Evolutionary conservation across 805 yeast species (phyloP).

Genomic region (Sugiyamaella valdiviana): DNA sequence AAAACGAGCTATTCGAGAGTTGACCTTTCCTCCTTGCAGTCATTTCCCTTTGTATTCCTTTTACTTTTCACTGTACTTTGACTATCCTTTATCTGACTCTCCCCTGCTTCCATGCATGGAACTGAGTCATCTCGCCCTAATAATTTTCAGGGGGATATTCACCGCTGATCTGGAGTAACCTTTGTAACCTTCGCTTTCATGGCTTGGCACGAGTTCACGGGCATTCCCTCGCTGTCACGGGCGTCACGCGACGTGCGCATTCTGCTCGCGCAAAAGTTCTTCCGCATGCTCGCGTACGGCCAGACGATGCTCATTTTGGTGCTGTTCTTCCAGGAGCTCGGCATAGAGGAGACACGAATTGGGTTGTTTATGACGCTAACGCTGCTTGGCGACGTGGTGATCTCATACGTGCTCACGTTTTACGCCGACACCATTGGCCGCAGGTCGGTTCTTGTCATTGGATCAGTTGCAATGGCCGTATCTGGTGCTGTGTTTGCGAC

Average conservation of each 20-base stretch:
- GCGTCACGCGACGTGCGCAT: slow-evolving; percentile 47
- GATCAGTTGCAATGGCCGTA: slow-evolving; percentile 59
- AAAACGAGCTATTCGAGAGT: too few species aligned
- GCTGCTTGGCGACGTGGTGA: slow-evolving; percentile 66
- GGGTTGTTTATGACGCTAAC: slow-evolving; percentile 82
- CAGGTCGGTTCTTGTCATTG: slow-evolving; percentile 53
- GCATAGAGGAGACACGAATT: slow-evolving; percentile 49
- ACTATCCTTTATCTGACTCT: too few species aligned
- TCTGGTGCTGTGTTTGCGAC: slow-evolving; percentile 64
- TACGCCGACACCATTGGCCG: slow-evolving; percentile 69
- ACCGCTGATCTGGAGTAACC: too few species aligned
- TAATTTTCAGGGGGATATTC: too few species aligned
- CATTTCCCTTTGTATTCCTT: too few species aligned
- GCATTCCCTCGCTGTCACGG: background rate
- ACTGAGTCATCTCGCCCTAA: too few species aligned
- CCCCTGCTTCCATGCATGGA: too few species aligned
- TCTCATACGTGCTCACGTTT: slow-evolving; percentile 70
- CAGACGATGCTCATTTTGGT: slow-evolving; percentile 73
- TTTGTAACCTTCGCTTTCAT: too few species aligned
- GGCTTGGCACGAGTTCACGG: slow-evolving; percentile 2
- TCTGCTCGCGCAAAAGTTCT: slow-evolving; percentile 61
- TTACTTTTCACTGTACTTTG: too few species aligned
- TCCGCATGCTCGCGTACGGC: slow-evolving; percentile 70
- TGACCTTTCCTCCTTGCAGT: too few species aligned
- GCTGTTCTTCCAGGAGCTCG: slow-evolving; percentile 51